A percentile compares a stretch with the other conserved stretches of the same genome.
Conservation (phyloP, 768 basidiomycete species). For the Hericium rajendrae region DNA sequence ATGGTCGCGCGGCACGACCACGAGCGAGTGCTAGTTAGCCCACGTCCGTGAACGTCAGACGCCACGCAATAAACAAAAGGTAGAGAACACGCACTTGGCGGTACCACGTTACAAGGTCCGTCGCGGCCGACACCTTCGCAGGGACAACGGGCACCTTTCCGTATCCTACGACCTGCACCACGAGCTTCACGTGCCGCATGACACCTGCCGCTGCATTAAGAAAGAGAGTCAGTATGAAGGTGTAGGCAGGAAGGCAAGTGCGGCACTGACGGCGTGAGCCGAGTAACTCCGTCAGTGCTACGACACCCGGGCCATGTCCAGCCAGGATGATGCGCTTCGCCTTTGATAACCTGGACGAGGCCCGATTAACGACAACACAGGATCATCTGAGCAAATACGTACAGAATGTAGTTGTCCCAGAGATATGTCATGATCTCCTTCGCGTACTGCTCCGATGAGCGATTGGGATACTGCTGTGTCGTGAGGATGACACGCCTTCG, state of each 20-base stretch:
- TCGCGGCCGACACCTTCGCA: slow-evolving; percentile 4
- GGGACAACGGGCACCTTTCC: slow-evolving; percentile 13
- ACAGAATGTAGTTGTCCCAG: slow-evolving; percentile 98
- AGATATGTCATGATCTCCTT: slow-evolving; percentile 67
- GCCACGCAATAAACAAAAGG: neutral
- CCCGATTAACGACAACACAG: neutral
- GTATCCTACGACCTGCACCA: slow-evolving; percentile 14
- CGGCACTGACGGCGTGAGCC: slow-evolving; percentile 50
- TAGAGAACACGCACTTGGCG: slow-evolving; percentile 35
- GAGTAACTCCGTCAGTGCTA: slow-evolving; percentile 65
- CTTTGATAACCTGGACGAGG: slow-evolving; percentile 47
- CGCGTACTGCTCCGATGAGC: slow-evolving; percentile 26
- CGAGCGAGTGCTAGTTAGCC: slow-evolving; percentile 53
- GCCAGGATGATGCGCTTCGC: slow-evolving; percentile 71
- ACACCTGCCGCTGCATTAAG: slow-evolving; percentile 35
- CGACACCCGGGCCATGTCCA: slow-evolving; percentile 81
- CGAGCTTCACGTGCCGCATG: slow-evolving; percentile 27
- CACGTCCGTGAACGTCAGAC: neutral
- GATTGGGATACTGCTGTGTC: slow-evolving; percentile 8
- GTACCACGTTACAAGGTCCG: slow-evolving; percentile 47
- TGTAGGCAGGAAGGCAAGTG: neutral
- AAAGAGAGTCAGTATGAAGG: neutral
- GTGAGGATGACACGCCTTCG: neutral
- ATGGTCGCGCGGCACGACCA: slow-evolving; percentile 61
- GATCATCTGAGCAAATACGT: slow-evolving; percentile 18